Conservation (phyloP, 108 stramenopile species). For the Cyclotella baltica region DNA sequence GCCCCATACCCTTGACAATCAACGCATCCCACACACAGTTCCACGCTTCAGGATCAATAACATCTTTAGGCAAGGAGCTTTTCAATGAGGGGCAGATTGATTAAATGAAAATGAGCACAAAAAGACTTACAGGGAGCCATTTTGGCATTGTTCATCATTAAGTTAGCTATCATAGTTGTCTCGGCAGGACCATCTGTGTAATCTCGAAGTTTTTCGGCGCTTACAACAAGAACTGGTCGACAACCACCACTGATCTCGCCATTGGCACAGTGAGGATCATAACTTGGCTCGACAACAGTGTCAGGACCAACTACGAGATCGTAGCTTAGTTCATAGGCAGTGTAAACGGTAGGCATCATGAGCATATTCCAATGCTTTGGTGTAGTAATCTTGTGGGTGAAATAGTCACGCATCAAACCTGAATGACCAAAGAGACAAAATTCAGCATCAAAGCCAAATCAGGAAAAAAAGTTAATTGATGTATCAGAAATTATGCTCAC, state of each 20-base stretch:
- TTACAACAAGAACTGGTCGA: conserved; percentile 43
- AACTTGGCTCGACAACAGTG: conserved; percentile 33
- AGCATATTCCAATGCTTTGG: conserved; percentile 46
- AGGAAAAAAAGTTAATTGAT: no score
- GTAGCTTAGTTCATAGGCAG: conserved; percentile 24
- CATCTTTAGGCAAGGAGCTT: no score
- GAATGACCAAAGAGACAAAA: not conserved
- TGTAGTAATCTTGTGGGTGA: conserved; percentile 50
- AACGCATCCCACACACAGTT: conserved; percentile 46
- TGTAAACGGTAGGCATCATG: conserved; percentile 34
- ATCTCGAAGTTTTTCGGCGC: conserved; percentile 48
- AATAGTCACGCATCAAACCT: conserved; percentile 40
- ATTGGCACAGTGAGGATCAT: conserved; percentile 42
- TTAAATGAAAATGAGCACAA: no score
- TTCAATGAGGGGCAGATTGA: no score
- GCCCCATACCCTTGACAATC: conserved; percentile 35
- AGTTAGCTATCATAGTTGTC: conserved; percentile 30
- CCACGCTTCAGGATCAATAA: conserved; percentile 46
- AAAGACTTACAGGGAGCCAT: conserved; percentile 29
- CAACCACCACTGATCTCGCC: conserved; percentile 36
- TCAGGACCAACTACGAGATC: conserved; percentile 32
- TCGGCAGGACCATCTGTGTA: conserved; percentile 30
- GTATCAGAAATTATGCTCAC: no score
- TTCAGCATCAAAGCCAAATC: not conserved
- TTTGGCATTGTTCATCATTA: conserved; percentile 18